Conservation (phyloP, 805 yeast genomes). For the Candida endomychidarum region DNA sequence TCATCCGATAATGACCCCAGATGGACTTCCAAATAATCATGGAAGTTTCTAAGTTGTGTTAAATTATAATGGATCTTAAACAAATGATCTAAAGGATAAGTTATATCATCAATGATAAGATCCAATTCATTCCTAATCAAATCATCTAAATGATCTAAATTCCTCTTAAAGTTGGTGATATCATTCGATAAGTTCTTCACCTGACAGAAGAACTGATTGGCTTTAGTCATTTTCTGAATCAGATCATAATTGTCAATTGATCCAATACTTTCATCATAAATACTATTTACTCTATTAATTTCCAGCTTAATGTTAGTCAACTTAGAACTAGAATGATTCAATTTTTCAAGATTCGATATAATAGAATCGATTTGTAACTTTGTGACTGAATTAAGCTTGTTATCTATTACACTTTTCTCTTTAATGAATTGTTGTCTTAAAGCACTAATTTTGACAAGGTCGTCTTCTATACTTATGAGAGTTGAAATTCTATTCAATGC, state of each 20-base stretch:
- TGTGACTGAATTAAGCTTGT: slow-evolving; percentile 71
- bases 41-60: slow-evolving; percentile 71
- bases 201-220: slow-evolving; percentile 70
- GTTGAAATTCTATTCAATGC: slow-evolving; percentile 41
- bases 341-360: slow-evolving; percentile 48
- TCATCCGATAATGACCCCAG: slow-evolving; percentile 55
- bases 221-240: slow-evolving; percentile 62
- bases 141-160: slow-evolving; percentile 49
- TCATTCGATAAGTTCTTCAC: slow-evolving; percentile 64
- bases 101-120: slow-evolving; percentile 32
- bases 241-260: slow-evolving; percentile 67
- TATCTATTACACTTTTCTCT: slow-evolving; percentile 74
- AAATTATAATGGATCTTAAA: slow-evolving; percentile 68
- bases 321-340: slow-evolving; percentile 45
- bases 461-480: slow-evolving; percentile 47
- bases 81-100: slow-evolving; percentile 53
- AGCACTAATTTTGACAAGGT: slow-evolving; percentile 52
- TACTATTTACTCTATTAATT: slow-evolving; percentile 45
- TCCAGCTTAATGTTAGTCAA: slow-evolving; percentile 37
- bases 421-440: slow-evolving; percentile 56
- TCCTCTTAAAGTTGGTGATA: slow-evolving; percentile 54
- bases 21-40: slow-evolving; percentile 67
- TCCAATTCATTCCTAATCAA: slow-evolving; percentile 49
- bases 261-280: slow-evolving; percentile 56
- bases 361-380: slow-evolving; percentile 61